phyloP scores from a whole-genome alignment of 768 basidiomycete genomes.

The Tricholoma sp. region DNA sequence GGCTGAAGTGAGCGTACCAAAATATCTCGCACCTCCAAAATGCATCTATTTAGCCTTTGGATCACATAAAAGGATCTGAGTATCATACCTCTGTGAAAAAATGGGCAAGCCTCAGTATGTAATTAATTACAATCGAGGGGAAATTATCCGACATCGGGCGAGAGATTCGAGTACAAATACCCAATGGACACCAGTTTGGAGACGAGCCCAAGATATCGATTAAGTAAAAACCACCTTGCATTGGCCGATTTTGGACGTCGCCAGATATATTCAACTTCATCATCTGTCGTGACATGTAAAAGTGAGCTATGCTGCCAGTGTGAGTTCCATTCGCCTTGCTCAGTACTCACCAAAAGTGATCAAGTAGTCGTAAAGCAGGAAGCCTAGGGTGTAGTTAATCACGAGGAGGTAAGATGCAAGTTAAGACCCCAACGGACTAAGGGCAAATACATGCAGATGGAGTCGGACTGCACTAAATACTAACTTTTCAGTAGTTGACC shows the following conservation, averaged over 20 bases:
- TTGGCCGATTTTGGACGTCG: conserved; percentile 26
- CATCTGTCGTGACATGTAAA: conserved; percentile 12
- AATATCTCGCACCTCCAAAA: neutral
- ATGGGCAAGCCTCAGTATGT: neutral
- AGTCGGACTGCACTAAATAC: neutral
- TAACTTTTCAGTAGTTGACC: neutral
- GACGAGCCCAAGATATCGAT: conserved; percentile 41
- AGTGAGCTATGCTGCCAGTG: neutral
- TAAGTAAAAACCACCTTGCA: conserved; percentile 38
- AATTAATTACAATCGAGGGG: neutral
- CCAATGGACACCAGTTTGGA: conserved; percentile 22
- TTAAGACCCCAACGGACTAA: neutral
- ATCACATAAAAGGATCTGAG: too few species aligned
- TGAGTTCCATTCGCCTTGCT: neutral
- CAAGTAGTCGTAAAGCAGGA: neutral
- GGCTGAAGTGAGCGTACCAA: neutral
- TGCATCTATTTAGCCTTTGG: neutral
- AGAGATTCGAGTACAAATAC: neutral
- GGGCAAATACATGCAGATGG: neutral
- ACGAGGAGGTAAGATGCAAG: neutral
- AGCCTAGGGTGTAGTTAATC: neutral
- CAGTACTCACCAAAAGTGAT: neutral
- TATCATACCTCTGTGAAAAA: neutral
- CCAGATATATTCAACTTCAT: conserved; percentile 40
- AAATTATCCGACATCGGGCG: neutral